Percentiles rank a stretch among this genome's conserved stretches.
Evolutionary conservation across 768 basidiomycete genomes (phyloP).

Genomic region (Boletus fagicola): DNA sequence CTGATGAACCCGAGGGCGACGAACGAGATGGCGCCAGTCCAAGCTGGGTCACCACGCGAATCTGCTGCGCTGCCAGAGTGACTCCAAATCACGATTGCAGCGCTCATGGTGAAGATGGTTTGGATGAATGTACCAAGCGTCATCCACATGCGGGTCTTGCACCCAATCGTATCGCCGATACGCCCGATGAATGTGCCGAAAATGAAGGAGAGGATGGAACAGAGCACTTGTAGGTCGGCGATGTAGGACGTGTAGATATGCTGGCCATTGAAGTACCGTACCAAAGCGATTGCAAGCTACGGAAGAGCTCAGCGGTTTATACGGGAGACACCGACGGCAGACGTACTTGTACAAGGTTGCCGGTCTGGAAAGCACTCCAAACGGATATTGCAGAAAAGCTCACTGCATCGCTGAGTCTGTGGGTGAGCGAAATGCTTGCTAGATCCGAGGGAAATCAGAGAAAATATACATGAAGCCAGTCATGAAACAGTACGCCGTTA

Average conservation of each 20-base stretch:
- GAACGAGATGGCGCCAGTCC: constrained; percentile 66
- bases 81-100: constrained; percentile 69
- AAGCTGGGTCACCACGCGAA: constrained; percentile 60
- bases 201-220: constrained; percentile 73
- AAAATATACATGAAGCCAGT: too few species aligned
- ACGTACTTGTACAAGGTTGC: constrained; percentile 64
- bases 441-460: neutral
- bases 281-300: constrained; percentile 76
- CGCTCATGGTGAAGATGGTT: constrained; percentile 59
- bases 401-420: constrained; percentile 53
- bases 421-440: neutral
- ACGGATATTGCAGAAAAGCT: constrained; percentile 78
- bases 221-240: constrained; percentile 85
- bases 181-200: constrained; percentile 46
- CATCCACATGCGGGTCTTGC: constrained; percentile 35
- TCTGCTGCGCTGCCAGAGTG: constrained; percentile 54
- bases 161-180: constrained; percentile 63
- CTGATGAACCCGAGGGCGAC: constrained; percentile 28
- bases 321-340: neutral
- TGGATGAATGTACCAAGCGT: too few species aligned
- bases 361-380: constrained; percentile 88
- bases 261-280: too few species aligned
- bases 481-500: too few species aligned
- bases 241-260: too few species aligned
- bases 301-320: neutral